A percentile compares a stretch with the other conserved stretches of the same genome.
Evolutionary conservation across 2,329 filamentous ascomycete genomes (phyloP).

Genomic region (Botrytis galanthina): DNA sequence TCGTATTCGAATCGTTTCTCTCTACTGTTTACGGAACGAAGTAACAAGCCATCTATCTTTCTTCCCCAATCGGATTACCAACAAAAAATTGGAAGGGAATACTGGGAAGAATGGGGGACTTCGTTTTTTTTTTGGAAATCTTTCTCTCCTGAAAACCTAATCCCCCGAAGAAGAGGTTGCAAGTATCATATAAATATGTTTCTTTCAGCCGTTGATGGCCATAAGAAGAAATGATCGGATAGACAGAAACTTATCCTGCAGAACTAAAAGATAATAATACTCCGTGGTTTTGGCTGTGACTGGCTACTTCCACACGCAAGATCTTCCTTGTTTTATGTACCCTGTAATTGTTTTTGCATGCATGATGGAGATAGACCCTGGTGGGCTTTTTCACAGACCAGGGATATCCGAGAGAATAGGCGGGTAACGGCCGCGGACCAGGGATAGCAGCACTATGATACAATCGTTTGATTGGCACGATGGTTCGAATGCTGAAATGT

Average conservation of each 20-base stretch:
- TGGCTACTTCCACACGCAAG: background rate
- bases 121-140: background rate
- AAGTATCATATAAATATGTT: background rate
- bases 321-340: background rate
- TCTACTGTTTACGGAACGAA: background rate
- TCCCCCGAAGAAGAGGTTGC: background rate
- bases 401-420: background rate
- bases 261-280: background rate
- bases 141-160: background rate
- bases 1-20: background rate
- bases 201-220: background rate
- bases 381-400: background rate
- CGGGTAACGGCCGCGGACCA: constrained; percentile 4
- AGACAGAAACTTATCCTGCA: background rate
- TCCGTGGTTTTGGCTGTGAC: background rate
- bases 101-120: background rate
- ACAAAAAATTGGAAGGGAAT: background rate
- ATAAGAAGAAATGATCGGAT: constrained; percentile 1
- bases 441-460: background rate
- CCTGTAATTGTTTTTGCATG: background rate
- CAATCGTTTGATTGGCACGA: constrained; percentile 2
- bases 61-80: background rate
- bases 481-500: background rate
- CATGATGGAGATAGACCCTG: background rate
- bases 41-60: background rate